Base-by-base conservation (phyloP, 495 filamentous ascomycete genomes). In the Immersiella caudata region DNA sequence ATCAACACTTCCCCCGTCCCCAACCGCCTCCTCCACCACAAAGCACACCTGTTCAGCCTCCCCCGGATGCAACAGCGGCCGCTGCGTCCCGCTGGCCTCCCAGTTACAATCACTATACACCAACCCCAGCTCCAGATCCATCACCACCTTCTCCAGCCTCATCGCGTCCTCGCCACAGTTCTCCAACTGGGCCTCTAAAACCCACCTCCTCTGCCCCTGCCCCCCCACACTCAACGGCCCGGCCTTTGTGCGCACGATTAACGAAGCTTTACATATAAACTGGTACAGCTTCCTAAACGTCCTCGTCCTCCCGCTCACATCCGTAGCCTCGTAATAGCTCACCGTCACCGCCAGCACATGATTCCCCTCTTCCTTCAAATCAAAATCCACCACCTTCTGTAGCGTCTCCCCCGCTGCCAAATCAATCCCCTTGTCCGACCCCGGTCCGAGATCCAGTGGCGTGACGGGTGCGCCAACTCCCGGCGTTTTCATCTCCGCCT, bases 231-330 rank as follows among this genome's bases (percentile, higher is more conserved):
- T 67, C 66, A 96, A 69, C 25, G 85, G 81, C 7, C 89, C 90
- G 0, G 90, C 84, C 74, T 99, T 99, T 0, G 95, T 97, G 65
- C 95, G 81, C 24, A 99, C 94, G 63, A 93, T 91, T 66, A 99
- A 79, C 70, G 92, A 91, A 63, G 90, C 88, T 78, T 94, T 93
- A 57, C 93, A 94, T 24, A 94, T 89, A 74, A 99, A 99, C 77
- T 98, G 96, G 76, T 99, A 99, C 67, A 99, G 79, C 78, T 99
- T 99, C 68, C 94, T 82, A 75, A 98, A 99, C 14, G 92, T 97
- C 67, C 96, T 82, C 25, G 90, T 88, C 49, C 92, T 84, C 35
- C 89, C 91, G 62, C 85, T 86, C 25, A 86, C 87, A 29, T 87
- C 85, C 49, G 85, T 86, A 1, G 83, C 83, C 65, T 90, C 86